Percentiles rank a stretch among this genome's conserved stretches.
Evolutionary conservation across 208 protist genomes (phyloP).

Genomic region (Herpetomonas samuelpessoai): DNA sequence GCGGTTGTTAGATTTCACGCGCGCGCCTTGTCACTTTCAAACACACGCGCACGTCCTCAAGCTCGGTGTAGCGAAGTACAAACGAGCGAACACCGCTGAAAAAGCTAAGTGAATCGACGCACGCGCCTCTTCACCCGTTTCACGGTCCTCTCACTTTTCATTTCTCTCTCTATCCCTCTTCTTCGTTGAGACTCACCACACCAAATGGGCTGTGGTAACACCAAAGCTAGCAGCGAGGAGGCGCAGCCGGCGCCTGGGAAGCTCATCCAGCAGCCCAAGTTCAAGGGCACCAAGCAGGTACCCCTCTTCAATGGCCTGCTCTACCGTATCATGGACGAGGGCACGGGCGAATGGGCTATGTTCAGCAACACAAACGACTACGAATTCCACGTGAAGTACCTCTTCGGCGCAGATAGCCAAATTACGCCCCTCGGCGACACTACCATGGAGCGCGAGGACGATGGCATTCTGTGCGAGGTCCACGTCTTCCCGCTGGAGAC

Average conservation of each 20-base stretch:
- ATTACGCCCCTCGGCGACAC: slow-evolving; percentile 45
- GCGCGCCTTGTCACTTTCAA: no score
- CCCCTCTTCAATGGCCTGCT: slow-evolving; percentile 74
- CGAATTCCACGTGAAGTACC: slow-evolving; percentile 80
- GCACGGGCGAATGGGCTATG: slow-evolving; percentile 43
- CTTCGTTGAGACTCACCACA: background rate
- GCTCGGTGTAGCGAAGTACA: no score
- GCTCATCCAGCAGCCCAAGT: slow-evolving; percentile 12
- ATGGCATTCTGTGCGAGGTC: slow-evolving; percentile 63
- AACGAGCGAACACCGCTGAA: no score
- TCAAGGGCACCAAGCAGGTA: slow-evolving; percentile 28
- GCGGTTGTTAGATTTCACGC: no score
- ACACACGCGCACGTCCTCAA: no score
- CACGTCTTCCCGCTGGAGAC: slow-evolving; percentile 67
- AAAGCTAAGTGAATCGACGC: no score
- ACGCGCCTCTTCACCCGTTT: no score
- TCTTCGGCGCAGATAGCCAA: slow-evolving; percentile 56
- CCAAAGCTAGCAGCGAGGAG: background rate
- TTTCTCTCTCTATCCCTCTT: slow-evolving; percentile 1
- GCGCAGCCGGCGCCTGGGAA: background rate
- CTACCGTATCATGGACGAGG: slow-evolving; percentile 54
- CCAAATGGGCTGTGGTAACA: slow-evolving; percentile 26
- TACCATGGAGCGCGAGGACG: slow-evolving; percentile 43
- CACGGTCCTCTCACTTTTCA: background rate
- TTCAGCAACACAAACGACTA: slow-evolving; percentile 83